phyloP scores from a whole-genome alignment of 1,284 basidiomycete genomes.

The Trametes sp. region DNA sequence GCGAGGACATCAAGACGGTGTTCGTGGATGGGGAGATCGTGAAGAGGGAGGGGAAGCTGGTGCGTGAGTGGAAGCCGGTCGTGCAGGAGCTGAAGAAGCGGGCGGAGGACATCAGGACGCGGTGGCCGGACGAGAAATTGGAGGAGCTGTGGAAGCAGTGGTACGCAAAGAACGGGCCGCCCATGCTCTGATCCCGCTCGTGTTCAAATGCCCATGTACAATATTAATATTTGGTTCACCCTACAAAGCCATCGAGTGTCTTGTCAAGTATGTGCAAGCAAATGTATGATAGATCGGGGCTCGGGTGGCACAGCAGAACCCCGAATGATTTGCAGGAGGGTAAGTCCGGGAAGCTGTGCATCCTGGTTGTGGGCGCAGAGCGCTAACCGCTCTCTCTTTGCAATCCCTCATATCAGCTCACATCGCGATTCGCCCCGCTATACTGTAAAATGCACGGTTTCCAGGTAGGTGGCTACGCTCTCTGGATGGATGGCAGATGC shows the following conservation, averaged over 20 bases:
- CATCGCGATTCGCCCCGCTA: no score
- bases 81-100: constrained; percentile 54
- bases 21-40: constrained; percentile 45
- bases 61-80: constrained; percentile 39
- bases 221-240: no score
- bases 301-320: neutral
- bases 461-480: no score
- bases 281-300: neutral
- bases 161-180: constrained; percentile 31
- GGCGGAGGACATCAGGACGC: constrained; percentile 56
- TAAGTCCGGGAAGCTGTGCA: neutral
- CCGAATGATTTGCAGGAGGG: neutral
- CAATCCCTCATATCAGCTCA: no score
- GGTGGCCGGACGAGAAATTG: constrained; percentile 43
- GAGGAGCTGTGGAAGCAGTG: constrained; percentile 37
- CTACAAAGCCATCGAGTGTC: no score
- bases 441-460: no score
- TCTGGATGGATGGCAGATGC: no score
- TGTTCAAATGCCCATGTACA: neutral
- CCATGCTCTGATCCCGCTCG: constrained; percentile 12
- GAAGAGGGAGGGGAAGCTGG: constrained; percentile 38
- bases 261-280: no score
- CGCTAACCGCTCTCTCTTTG: no score
- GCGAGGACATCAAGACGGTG: constrained; percentile 43
- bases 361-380: neutral